These are phyloP conservation scores for Musa troglodytarum DNA, from an alignment of 176 grass and related monocot genomes.

Conservation along the genomic window DNA sequence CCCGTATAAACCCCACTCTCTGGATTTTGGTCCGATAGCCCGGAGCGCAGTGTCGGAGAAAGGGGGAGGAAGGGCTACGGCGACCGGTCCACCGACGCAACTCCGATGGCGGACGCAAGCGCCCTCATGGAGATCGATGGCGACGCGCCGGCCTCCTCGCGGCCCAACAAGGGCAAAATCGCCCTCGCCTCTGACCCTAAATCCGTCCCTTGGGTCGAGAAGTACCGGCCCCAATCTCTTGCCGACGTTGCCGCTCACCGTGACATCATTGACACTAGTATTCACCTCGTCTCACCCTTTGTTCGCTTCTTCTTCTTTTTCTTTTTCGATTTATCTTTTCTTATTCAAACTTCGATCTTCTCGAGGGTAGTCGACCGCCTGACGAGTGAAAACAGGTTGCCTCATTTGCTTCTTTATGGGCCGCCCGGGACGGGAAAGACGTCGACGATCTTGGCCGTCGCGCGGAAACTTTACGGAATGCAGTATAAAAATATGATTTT, in stretches of 20 bases:
- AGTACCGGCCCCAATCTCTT: constrained; percentile 86
- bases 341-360: neutral
- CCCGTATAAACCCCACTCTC: neutral
- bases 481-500: constrained; percentile 97
- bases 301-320: neutral
- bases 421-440: constrained; percentile 89
- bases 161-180: constrained; percentile 41
- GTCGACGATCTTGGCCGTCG: constrained; percentile 86
- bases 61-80: neutral
- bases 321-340: neutral
- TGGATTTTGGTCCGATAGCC: neutral
- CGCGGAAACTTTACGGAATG: constrained; percentile 76
- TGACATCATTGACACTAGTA: constrained; percentile 94
- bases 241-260: constrained; percentile 91
- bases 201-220: constrained; percentile 89
- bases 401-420: constrained; percentile 79
- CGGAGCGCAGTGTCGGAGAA: neutral
- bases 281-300: no score
- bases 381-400: constrained; percentile 84
- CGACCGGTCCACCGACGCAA: neutral
- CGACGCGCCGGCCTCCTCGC: constrained; percentile 23
- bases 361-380: constrained; percentile 54
- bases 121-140: constrained; percentile 78
- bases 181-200: constrained; percentile 29
- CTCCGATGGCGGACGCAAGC: constrained; percentile 41